phyloP scores from a whole-genome alignment of 345 rosid species.

The Balakata baccata region DNA sequence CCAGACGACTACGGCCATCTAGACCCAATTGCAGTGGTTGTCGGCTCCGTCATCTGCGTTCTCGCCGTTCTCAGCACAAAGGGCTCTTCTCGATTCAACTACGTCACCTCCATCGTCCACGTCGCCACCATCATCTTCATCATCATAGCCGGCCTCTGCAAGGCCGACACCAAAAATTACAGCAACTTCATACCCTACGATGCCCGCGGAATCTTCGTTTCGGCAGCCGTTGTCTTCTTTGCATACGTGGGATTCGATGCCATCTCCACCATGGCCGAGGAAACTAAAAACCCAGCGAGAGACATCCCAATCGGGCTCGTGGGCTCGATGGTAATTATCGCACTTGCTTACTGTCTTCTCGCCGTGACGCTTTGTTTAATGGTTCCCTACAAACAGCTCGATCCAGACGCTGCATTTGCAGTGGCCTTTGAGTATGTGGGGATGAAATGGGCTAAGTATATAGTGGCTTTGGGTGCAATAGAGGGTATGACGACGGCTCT shows the following conservation, averaged over 20 bases:
- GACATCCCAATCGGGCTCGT: constrained; percentile 30
- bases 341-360: constrained; percentile 52
- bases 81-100: constrained; percentile 29
- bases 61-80: constrained; percentile 26
- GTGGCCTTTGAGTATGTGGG: constrained; percentile 69
- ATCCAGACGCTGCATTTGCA: constrained; percentile 63
- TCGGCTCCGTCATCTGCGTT: constrained; percentile 8
- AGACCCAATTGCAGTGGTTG: constrained; percentile 25
- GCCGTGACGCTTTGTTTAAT: constrained; percentile 57
- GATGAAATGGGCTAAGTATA: constrained; percentile 77
- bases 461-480: constrained; percentile 71
- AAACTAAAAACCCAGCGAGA: constrained; percentile 24
- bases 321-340: constrained; percentile 65
- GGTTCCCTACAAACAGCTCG: constrained; percentile 45
- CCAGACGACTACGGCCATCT: constrained; percentile 21
- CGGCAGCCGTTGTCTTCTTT: constrained; percentile 26
- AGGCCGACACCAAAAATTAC: constrained; percentile 18
- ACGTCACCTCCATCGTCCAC: constrained; percentile 20
- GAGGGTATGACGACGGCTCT: constrained; percentile 85
- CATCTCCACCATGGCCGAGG: constrained; percentile 27
- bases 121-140: constrained; percentile 22
- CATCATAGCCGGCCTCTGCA: constrained; percentile 21
- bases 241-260: constrained; percentile 32
- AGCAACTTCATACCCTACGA: constrained; percentile 10
- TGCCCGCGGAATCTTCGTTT: constrained; percentile 14